Percentiles rank a stretch among this genome's conserved stretches.
phyloP scores from a whole-genome alignment of 2,329 filamentous ascomycete species.

The Fusarium aywerte region DNA sequence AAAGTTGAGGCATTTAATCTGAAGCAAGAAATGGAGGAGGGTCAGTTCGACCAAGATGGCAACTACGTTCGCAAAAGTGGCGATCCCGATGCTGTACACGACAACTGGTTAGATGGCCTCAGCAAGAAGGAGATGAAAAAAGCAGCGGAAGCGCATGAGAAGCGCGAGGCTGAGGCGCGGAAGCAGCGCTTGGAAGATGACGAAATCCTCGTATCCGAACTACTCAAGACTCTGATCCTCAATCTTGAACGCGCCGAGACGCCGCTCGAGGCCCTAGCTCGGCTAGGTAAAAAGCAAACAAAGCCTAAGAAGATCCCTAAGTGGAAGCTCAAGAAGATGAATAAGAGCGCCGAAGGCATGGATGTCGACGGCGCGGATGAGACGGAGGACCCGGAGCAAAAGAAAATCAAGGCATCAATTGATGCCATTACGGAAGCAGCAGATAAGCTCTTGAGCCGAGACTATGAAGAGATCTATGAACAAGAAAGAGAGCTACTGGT shows the following conservation, averaged over 20 bases:
- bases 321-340: constrained; percentile 77
- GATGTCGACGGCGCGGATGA: constrained; percentile 69
- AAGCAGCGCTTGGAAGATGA: constrained; percentile 80
- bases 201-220: constrained; percentile 75
- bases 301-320: constrained; percentile 70
- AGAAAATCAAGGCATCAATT: constrained; percentile 76
- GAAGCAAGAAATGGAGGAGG: constrained; percentile 88
- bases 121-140: constrained; percentile 93
- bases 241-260: constrained; percentile 85
- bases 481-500: constrained; percentile 84
- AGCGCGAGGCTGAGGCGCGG: constrained; percentile 80
- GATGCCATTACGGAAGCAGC: constrained; percentile 88
- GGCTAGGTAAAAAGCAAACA: constrained; percentile 75
- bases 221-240: constrained; percentile 77
- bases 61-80: constrained; percentile 91
- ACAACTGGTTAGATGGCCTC: constrained; percentile 90
- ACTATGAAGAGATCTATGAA: constrained; percentile 92
- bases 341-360: constrained; percentile 68
- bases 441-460: constrained; percentile 84
- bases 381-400: constrained; percentile 74
- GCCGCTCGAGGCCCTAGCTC: constrained; percentile 84
- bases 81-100: constrained; percentile 90
- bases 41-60: constrained; percentile 87
- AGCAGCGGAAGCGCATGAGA: constrained; percentile 87
- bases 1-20: constrained; percentile 98